Conservation (phyloP, 768 basidiomycete genomes). For the Paxillus involutus region DNA sequence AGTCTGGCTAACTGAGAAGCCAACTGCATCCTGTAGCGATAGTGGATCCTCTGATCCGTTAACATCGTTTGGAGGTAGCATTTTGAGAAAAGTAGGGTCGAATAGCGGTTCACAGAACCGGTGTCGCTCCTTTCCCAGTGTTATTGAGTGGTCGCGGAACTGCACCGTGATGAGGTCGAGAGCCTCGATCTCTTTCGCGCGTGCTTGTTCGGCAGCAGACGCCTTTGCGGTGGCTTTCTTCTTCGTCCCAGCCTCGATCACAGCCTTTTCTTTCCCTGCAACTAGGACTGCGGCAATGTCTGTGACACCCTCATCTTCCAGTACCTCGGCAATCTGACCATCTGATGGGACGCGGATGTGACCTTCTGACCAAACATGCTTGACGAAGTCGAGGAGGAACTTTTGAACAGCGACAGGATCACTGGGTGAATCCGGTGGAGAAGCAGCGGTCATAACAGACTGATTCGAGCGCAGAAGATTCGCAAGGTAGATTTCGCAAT, state of each 20-base stretch:
- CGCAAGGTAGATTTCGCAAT: constrained; percentile 78
- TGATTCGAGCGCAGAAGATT: constrained; percentile 70
- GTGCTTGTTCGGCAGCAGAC: constrained; percentile 76
- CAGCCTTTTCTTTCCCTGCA: constrained; percentile 86
- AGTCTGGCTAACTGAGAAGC: constrained; percentile 55
- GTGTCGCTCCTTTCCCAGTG: constrained; percentile 85
- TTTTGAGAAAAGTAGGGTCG: constrained; percentile 59
- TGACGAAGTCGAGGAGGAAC: constrained; percentile 62
- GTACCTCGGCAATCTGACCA: constrained; percentile 59
- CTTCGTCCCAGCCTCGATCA: constrained; percentile 84
- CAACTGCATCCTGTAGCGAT: constrained; percentile 68
- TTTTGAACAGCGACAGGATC: constrained; percentile 47
- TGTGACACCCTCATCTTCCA: constrained; percentile 82
- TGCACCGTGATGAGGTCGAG: constrained; percentile 77
- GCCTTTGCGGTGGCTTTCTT: constrained; percentile 71
- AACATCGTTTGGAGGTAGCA: constrained; percentile 29
- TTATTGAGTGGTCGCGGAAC: constrained; percentile 69
- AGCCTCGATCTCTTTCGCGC: constrained; percentile 80
- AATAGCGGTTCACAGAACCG: constrained; percentile 90
- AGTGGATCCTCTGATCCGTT: constrained; percentile 22
- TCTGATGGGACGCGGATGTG: constrained; percentile 73
- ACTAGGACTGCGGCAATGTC: constrained; percentile 90
- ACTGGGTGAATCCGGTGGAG: constrained; percentile 49
- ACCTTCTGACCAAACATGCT: constrained; percentile 61
- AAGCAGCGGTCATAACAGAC: constrained; percentile 55